Percentiles rank a stretch among this genome's conserved stretches.
Evolutionary conservation across 2,329 filamentous ascomycete genomes (phyloP).

Genomic region (Paraphaeosphaeria sporulosa): DNA sequence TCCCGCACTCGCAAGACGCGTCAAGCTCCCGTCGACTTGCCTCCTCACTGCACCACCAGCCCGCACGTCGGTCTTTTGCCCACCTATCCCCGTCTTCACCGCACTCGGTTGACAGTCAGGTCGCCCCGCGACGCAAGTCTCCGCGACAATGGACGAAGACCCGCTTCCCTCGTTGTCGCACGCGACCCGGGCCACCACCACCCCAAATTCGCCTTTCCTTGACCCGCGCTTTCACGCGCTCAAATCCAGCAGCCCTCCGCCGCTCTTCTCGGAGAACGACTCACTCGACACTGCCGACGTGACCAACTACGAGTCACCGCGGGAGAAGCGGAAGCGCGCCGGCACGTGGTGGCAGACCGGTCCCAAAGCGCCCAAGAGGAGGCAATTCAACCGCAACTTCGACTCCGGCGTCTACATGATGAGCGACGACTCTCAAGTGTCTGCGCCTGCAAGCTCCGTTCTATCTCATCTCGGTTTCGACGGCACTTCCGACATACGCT

Average conservation of each 20-base stretch:
- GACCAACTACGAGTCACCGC: conserved; percentile 41
- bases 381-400: conserved; percentile 38
- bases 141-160: conserved; percentile 31
- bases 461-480: conserved; percentile 23
- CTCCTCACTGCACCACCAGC: not conserved
- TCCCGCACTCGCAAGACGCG: not conserved
- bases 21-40: not conserved
- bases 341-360: conserved; percentile 41
- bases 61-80: not conserved
- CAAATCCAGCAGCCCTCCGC: conserved; percentile 41
- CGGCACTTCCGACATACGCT: conserved; percentile 19
- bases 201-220: conserved; percentile 38
- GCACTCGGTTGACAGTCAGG: not conserved
- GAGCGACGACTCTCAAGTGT: conserved; percentile 34
- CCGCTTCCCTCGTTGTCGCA: conserved; percentile 31
- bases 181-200: conserved; percentile 18
- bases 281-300: conserved; percentile 38
- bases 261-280: conserved; percentile 45
- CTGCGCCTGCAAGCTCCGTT: conserved; percentile 8
- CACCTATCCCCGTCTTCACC: not conserved
- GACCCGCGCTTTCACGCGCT: conserved; percentile 25
- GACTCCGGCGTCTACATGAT: conserved; percentile 44
- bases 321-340: conserved; percentile 43
- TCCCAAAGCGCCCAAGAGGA: conserved; percentile 32
- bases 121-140: not conserved